Conservation (phyloP, 495 filamentous ascomycete genomes). For the Penicillium paxilli region DNA sequence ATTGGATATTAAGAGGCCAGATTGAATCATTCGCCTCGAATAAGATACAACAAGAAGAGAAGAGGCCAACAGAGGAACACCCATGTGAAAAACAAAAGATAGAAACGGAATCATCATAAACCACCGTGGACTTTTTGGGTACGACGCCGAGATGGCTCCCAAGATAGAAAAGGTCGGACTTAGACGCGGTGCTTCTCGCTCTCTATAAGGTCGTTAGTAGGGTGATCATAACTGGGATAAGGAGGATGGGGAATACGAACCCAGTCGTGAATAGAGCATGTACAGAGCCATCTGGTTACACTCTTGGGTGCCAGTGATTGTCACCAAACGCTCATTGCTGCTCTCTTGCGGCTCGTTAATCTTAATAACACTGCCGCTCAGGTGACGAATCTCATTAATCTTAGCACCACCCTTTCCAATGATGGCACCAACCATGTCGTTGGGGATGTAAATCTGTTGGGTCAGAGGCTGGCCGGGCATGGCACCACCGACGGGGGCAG, state of each 20-base stretch:
- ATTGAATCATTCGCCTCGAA: constrained; percentile 34
- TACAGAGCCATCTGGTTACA: constrained; percentile 99
- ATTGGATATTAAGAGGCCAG: constrained; percentile 29
- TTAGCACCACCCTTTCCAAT: constrained; percentile 98
- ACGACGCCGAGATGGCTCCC: constrained; percentile 9
- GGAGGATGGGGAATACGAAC: constrained; percentile 56
- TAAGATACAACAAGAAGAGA: constrained; percentile 45
- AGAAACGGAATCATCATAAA: constrained; percentile 30
- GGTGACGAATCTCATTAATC: constrained; percentile 97
- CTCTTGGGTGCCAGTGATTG: constrained; percentile 95
- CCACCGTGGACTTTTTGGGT: constrained; percentile 37
- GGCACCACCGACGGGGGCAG: constrained; percentile 70
- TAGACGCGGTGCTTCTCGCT: constrained; percentile 77
- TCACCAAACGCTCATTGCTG: constrained; percentile 96
- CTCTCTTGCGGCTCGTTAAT: constrained; percentile 99
- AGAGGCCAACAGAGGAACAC: constrained; percentile 23
- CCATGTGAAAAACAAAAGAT: constrained; percentile 12
- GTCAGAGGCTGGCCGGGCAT: constrained; percentile 87
- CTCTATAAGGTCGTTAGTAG: constrained; percentile 51
- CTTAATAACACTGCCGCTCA: constrained; percentile 98
- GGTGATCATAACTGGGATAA: constrained; percentile 1
- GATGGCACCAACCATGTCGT: constrained; percentile 99
- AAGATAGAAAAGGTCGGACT: constrained; percentile 10
- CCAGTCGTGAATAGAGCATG: constrained; percentile 96
- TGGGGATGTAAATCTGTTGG: constrained; percentile 98